A percentile compares a stretch with the other conserved stretches of the same genome.
Evolutionary conservation across 208 protist species (phyloP).

Genomic region (Acanthamoeba royreba): DNA sequence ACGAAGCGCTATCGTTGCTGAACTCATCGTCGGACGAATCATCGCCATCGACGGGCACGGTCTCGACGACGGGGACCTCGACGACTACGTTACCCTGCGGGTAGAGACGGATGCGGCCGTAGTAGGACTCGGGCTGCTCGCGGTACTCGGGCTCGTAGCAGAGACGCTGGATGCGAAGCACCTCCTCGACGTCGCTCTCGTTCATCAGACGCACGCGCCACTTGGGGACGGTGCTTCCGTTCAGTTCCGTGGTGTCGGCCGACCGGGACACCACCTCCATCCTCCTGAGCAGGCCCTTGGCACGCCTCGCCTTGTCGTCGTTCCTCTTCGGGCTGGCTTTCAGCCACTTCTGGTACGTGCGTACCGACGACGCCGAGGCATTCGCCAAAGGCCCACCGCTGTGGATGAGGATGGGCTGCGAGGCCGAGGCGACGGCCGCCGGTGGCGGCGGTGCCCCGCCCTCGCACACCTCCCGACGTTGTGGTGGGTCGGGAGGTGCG

Average conservation of each 20-base stretch:
- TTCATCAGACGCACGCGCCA: neutral
- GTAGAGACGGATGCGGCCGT: neutral
- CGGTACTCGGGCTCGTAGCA: neutral
- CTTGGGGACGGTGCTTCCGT: neutral
- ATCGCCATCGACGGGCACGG: neutral
- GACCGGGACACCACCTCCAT: neutral
- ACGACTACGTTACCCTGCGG: neutral
- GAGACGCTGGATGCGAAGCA: neutral
- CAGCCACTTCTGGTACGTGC: no score
- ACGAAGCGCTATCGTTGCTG: neutral
- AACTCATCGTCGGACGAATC: neutral
- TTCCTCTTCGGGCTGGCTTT: neutral
- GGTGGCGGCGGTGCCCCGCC: neutral
- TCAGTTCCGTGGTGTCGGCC: neutral
- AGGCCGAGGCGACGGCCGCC: neutral
- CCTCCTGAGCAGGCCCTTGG: no score
- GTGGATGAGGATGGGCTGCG: neutral
- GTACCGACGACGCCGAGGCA: no score
- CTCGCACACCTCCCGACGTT: neutral
- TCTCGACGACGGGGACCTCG: neutral
- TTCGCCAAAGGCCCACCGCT: neutral
- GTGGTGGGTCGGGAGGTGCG: neutral
- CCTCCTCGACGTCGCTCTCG: neutral
- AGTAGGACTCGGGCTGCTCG: neutral
- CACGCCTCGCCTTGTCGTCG: no score